These are phyloP conservation scores for Crepidotus variabilis DNA, from an alignment of 768 basidiomycete genomes.

Conservation along the genomic window DNA sequence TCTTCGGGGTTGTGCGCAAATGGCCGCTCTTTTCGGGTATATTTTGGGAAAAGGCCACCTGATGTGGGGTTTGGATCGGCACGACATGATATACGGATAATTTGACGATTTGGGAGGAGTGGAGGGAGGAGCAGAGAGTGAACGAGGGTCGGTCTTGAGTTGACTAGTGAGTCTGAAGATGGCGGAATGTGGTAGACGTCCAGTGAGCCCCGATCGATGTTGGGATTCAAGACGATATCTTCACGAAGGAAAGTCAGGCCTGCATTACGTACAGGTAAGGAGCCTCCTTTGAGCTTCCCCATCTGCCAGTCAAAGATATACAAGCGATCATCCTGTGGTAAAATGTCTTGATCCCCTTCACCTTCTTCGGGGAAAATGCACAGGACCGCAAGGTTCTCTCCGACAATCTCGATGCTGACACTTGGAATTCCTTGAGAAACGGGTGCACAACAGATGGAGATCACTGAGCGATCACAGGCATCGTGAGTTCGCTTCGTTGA, in stretches of 20 bases:
- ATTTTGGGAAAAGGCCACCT: constrained; percentile 5
- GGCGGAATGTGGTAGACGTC: constrained; percentile 32
- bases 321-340: constrained; percentile 23
- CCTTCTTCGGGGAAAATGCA: constrained; percentile 21
- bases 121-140: constrained; percentile 26
- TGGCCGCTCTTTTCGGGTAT: constrained; percentile 6
- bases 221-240: constrained; percentile 29
- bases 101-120: constrained; percentile 17
- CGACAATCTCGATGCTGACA: constrained; percentile 39
- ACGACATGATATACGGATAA: constrained; percentile 29
- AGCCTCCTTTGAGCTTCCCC: constrained; percentile 25
- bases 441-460: constrained; percentile 17
- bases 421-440: constrained; percentile 27
- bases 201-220: constrained; percentile 21
- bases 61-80: constrained; percentile 39
- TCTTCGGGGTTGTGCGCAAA: constrained; percentile 14
- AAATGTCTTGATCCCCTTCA: neutral
- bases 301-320: constrained; percentile 44
- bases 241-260: constrained; percentile 31
- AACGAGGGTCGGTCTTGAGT: constrained; percentile 14
- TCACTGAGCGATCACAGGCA: constrained; percentile 4
- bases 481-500: constrained; percentile 14
- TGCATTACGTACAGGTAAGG: constrained; percentile 23
- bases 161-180: constrained; percentile 3
- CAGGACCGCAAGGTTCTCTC: constrained; percentile 37